phyloP scores from a whole-genome alignment of 2,329 filamentous ascomycete species.

The Hypoxylon sp. region DNA sequence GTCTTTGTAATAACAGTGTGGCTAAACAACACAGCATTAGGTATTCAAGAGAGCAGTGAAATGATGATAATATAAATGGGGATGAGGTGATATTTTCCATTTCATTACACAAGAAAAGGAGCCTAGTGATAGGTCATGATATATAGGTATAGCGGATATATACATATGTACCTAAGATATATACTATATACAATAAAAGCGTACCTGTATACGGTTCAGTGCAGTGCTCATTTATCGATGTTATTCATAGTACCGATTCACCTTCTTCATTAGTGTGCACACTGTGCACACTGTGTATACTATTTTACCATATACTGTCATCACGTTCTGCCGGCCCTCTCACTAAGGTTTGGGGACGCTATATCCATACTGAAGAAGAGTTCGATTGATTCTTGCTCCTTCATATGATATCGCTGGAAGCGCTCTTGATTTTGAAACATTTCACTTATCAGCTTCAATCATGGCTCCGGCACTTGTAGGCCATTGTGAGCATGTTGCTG shows the following conservation, averaged over 20 bases:
- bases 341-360: not conserved
- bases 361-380: not conserved
- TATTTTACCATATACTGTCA: not conserved
- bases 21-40: no score
- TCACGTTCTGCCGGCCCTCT: not conserved
- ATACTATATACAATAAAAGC: not conserved
- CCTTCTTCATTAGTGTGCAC: not conserved
- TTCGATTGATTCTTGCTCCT: not conserved
- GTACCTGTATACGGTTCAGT: slow-evolving; percentile 11
- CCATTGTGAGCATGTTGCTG: slow-evolving; percentile 10
- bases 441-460: not conserved
- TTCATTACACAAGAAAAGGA: not conserved
- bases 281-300: not conserved
- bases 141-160: no score
- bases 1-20: no score
- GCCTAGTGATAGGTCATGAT: not conserved
- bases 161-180: no score
- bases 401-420: not conserved
- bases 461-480: slow-evolving; percentile 21
- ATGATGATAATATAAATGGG: no score
- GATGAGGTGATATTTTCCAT: no score
- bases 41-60: no score
- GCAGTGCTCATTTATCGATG: not conserved
- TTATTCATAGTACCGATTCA: slow-evolving; percentile 1
- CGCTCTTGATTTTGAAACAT: not conserved